These are phyloP conservation scores for Chalaropsis thielavioides DNA, from an alignment of 2,329 filamentous ascomycete genomes.

Conservation along the genomic window DNA sequence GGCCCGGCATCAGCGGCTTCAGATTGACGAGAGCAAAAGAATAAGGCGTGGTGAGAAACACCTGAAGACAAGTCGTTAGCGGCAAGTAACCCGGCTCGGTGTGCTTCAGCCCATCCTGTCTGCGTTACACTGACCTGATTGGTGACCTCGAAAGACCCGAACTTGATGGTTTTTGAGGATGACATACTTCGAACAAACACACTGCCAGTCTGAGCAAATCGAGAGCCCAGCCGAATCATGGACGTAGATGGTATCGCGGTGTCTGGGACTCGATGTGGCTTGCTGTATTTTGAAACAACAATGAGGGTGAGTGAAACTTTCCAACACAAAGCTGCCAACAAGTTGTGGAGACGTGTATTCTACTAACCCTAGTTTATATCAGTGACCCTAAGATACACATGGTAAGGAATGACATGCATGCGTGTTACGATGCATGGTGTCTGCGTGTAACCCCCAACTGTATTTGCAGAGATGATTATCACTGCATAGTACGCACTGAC, in stretches of 20 bases:
- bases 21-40: slow-evolving; percentile 89
- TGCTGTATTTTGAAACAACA: background rate
- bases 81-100: background rate
- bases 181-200: slow-evolving; percentile 10
- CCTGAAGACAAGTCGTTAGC: slow-evolving; percentile 34
- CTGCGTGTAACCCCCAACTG: no score
- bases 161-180: slow-evolving; percentile 35
- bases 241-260: background rate
- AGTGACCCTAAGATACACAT: background rate
- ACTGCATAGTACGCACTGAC: no score
- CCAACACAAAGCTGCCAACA: background rate
- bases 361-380: background rate
- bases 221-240: background rate
- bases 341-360: background rate
- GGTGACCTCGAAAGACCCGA: slow-evolving; percentile 64
- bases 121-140: slow-evolving; percentile 40
- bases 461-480: no score
- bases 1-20: slow-evolving; percentile 83
- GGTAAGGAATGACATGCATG: no score
- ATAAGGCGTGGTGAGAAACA: slow-evolving; percentile 69
- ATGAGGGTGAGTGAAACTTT: background rate
- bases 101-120: slow-evolving; percentile 6
- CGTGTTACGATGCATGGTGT: no score
- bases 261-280: background rate
- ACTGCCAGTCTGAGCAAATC: background rate